Evolutionary conservation across 2,329 filamentous ascomycete species (phyloP).

Genomic region (Fragosphaeria purpurea): DNA sequence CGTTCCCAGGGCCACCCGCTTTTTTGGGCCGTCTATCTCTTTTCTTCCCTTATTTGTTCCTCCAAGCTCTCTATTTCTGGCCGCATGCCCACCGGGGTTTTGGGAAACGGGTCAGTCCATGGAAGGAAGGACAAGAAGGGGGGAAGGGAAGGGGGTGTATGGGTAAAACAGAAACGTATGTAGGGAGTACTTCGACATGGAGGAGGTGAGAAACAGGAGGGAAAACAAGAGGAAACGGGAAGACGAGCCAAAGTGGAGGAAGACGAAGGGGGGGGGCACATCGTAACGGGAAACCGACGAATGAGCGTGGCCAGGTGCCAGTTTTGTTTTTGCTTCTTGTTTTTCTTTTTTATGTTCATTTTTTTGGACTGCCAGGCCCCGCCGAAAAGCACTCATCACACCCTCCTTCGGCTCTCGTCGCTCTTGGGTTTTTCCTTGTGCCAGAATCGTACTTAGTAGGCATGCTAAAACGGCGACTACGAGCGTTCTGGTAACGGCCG

Average conservation of each 20-base stretch:
- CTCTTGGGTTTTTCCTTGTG: neutral
- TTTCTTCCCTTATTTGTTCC: neutral
- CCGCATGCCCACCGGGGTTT: neutral
- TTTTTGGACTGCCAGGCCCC: too few relatives aligned
- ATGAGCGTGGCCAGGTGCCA: neutral
- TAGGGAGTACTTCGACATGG: neutral
- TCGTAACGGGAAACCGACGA: neutral
- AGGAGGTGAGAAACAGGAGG: neutral
- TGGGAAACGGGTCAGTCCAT: constrained; percentile 1
- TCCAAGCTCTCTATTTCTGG: neutral
- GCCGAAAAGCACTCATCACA: neutral
- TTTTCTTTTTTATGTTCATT: too few relatives aligned
- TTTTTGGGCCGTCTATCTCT: too few relatives aligned
- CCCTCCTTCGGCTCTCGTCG: neutral
- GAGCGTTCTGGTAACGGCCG: neutral
- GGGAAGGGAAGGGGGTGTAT: neutral
- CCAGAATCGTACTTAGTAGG: neutral
- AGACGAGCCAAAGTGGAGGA: neutral
- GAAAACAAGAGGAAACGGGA: neutral
- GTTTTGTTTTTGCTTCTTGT: too few relatives aligned
- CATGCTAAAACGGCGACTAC: neutral
- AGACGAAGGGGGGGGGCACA: neutral
- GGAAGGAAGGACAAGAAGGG: neutral
- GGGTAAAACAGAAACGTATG: neutral
- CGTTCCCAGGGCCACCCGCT: too few relatives aligned